These are phyloP conservation scores for Alectoria sarmentosa DNA, from an alignment of 495 filamentous ascomycete genomes.

Conservation along the genomic window DNA sequence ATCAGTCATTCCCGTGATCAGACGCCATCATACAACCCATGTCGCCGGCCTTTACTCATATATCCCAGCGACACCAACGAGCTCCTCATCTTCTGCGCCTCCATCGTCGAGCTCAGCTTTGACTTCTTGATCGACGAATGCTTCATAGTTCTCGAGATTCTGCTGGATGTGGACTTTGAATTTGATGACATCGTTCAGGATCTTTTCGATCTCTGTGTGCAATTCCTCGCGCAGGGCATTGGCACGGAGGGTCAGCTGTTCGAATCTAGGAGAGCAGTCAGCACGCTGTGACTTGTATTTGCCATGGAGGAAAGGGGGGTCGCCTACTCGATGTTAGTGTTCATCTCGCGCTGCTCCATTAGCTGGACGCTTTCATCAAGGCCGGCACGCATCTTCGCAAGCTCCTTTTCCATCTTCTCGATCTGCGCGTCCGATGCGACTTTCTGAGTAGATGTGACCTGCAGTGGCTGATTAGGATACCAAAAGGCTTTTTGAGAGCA, in stretches of 20 bases:
- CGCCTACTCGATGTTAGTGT: constrained; percentile 83
- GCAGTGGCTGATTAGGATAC: background rate
- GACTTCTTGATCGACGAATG: constrained; percentile 83
- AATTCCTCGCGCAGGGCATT: constrained; percentile 84
- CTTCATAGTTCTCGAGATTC: constrained; percentile 84
- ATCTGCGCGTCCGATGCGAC: constrained; percentile 84
- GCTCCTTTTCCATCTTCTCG: constrained; percentile 96
- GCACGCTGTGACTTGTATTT: background rate
- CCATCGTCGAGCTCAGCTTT: constrained; percentile 67
- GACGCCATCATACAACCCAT: background rate
- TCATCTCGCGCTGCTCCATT: constrained; percentile 95
- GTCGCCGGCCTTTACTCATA: constrained; percentile 7
- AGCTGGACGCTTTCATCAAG: constrained; percentile 84
- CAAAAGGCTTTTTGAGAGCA: background rate
- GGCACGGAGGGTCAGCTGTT: constrained; percentile 78
- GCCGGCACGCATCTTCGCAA: constrained; percentile 81
- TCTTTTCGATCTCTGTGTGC: constrained; percentile 90
- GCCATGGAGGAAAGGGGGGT: background rate
- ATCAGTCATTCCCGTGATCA: background rate
- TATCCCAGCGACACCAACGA: constrained; percentile 8
- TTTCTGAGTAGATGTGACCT: constrained; percentile 76
- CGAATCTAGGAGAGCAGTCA: constrained; percentile 53
- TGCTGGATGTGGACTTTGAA: constrained; percentile 98
- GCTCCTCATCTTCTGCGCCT: constrained; percentile 33
- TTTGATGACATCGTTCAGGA: constrained; percentile 94